These are phyloP conservation scores for Thraustochytrium sp. DNA, from an alignment of 352 stramenopile genomes.

Conservation along the genomic window DNA sequence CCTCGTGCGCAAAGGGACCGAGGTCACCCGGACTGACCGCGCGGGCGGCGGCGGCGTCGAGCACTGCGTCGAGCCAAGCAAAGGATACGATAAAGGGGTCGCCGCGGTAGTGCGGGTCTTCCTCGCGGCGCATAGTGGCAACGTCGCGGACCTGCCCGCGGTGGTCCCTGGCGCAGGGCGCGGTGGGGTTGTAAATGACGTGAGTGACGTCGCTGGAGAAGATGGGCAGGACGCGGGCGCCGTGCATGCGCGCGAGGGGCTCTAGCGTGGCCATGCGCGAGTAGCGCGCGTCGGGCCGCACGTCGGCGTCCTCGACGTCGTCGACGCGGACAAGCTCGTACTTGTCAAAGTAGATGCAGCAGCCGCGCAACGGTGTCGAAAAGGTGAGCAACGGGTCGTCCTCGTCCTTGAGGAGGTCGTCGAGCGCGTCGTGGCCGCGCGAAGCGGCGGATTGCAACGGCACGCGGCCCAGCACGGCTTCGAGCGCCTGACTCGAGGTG, in stretches of 20 bases:
- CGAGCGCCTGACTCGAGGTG: neutral
- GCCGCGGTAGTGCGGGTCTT: too few relatives aligned
- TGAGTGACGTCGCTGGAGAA: neutral
- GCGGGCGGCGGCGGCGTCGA: too few relatives aligned
- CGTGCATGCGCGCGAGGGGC: neutral
- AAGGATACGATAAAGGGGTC: too few relatives aligned
- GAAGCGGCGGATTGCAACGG: neutral
- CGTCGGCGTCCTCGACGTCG: neutral
- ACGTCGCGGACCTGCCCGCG: neutral
- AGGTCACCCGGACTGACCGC: too few relatives aligned
- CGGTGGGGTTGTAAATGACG: neutral
- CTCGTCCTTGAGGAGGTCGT: neutral
- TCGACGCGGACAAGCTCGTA: neutral
- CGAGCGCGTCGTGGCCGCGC: neutral
- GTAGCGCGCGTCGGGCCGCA: neutral
- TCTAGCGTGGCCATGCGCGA: neutral
- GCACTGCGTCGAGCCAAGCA: too few relatives aligned
- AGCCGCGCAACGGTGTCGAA: neutral
- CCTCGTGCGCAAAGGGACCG: too few relatives aligned
- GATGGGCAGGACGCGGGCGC: neutral
- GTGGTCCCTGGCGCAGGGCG: neutral
- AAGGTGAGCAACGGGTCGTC: neutral
- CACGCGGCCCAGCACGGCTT: neutral
- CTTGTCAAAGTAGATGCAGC: slow-evolving; percentile 21
- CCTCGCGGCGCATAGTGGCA: neutral